These are phyloP conservation scores for Rhizopus microsporus DNA, from an alignment of 371 early-diverging fungal genomes.

Conservation along the genomic window DNA sequence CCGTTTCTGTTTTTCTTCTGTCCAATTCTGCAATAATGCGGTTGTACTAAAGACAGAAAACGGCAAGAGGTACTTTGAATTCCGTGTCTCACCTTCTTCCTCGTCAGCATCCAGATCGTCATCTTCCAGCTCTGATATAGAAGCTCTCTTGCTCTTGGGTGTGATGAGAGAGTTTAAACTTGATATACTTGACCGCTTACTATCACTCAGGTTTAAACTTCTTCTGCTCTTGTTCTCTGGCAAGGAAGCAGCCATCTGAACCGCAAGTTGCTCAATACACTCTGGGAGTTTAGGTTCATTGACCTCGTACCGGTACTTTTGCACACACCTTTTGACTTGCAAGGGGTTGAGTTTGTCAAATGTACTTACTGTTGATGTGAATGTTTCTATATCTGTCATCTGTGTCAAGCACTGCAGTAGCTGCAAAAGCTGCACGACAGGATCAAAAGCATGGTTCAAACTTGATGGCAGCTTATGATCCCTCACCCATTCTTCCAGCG, in stretches of 20 bases:
- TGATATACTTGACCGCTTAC: slow-evolving; percentile 19
- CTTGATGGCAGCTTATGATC: slow-evolving; percentile 42
- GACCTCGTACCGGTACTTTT: slow-evolving; percentile 84
- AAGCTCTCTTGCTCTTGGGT: slow-evolving; percentile 8
- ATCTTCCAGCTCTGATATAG: slow-evolving; percentile 6
- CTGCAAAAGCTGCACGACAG: slow-evolving; percentile 76
- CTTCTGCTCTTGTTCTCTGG: background rate
- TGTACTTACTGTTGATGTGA: slow-evolving; percentile 66
- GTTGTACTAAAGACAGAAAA: slow-evolving; percentile 19
- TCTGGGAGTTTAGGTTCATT: slow-evolving; percentile 67
- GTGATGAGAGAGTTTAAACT: slow-evolving; percentile 20
- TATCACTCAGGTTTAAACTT: background rate
- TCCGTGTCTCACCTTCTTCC: slow-evolving; percentile 19
- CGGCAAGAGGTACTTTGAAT: slow-evolving; percentile 24
- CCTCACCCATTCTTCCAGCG: slow-evolving; percentile 82
- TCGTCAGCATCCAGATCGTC: slow-evolving; percentile 2
- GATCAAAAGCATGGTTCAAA: slow-evolving; percentile 46
- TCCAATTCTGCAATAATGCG: slow-evolving; percentile 19
- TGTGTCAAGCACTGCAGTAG: slow-evolving; percentile 79
- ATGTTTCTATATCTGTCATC: slow-evolving; percentile 61
- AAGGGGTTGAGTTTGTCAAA: slow-evolving; percentile 62
- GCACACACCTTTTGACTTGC: slow-evolving; percentile 71
- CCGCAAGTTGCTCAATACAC: slow-evolving; percentile 65
- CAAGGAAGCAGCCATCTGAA: slow-evolving; percentile 54
- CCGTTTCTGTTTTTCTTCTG: slow-evolving; percentile 16